Percentiles rank a stretch among this genome's conserved stretches.
Evolutionary conservation across 2,329 filamentous ascomycete species (phyloP).

Genomic region (Aureobasidium sp.): DNA sequence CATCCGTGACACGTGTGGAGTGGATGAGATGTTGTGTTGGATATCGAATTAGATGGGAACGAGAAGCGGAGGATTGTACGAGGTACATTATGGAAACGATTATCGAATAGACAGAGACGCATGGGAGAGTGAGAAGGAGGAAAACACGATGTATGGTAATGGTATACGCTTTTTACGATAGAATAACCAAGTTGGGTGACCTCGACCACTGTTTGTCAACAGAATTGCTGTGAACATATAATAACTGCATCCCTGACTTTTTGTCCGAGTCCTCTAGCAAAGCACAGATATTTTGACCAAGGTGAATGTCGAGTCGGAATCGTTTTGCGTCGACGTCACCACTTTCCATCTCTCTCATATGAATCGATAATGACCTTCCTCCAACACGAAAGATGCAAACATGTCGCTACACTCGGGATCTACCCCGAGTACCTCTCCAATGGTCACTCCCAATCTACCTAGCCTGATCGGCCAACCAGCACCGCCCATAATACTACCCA

Average conservation of each 20-base stretch:
- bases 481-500: background rate
- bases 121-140: background rate
- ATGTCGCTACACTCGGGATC: background rate
- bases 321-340: background rate
- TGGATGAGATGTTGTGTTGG: background rate
- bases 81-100: background rate
- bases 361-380: background rate
- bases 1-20: background rate
- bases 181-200: background rate
- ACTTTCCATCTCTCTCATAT: background rate
- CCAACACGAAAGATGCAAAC: background rate
- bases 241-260: background rate
- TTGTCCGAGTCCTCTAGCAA: background rate
- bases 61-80: background rate
- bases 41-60: background rate
- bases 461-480: background rate
- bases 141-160: conserved; percentile 5
- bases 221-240: background rate
- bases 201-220: background rate
- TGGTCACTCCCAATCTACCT: background rate
- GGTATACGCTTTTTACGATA: conserved; percentile 9
- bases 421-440: background rate
- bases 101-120: background rate
- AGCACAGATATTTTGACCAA: background rate
- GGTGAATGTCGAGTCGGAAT: background rate